A percentile compares a stretch with the other conserved stretches of the same genome.
Evolutionary conservation across 2,329 filamentous ascomycete genomes (phyloP).

Genomic region (Fusarium albosuccineum): DNA sequence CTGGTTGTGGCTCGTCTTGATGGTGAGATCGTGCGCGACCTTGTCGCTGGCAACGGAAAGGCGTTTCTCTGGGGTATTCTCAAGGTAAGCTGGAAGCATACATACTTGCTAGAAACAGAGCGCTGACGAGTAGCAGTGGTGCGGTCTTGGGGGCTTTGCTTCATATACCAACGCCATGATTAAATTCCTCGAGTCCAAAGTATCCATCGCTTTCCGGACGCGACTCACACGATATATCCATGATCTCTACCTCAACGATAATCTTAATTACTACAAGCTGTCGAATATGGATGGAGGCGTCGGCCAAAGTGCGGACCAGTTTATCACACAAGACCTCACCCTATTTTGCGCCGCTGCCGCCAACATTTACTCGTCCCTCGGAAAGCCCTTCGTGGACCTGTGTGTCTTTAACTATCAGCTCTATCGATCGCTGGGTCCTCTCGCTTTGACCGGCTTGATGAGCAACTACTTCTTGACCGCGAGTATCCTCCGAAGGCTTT

Average conservation of each 20-base stretch:
- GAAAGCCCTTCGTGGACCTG: constrained; percentile 97
- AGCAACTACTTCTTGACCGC: constrained; percentile 96
- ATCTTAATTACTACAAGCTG: constrained; percentile 96
- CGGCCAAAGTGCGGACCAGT: constrained; percentile 93
- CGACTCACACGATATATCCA: constrained; percentile 96
- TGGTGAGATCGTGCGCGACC: constrained; percentile 93
- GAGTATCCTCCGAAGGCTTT: constrained; percentile 86
- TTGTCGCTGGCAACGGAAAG: constrained; percentile 94
- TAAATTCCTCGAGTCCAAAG: constrained; percentile 97
- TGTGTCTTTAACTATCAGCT: constrained; percentile 99
- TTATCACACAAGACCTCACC: constrained; percentile 96
- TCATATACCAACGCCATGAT: constrained; percentile 99
- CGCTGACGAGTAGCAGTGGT: constrained; percentile 71
- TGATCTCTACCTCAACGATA: constrained; percentile 94
- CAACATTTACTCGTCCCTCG: constrained; percentile 92
- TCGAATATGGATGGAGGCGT: constrained; percentile 93
- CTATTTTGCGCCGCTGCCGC: constrained; percentile 94
- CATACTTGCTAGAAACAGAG: not conserved
- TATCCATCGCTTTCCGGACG: constrained; percentile 97
- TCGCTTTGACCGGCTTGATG: constrained; percentile 87
- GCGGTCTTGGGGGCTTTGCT: constrained; percentile 90
- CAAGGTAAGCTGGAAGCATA: constrained; percentile 66
- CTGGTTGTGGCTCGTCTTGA: constrained; percentile 92
- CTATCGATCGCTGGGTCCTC: constrained; percentile 88
- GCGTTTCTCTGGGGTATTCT: constrained; percentile 88